Percentiles rank a stretch among this genome's conserved stretches.
These are phyloP conservation scores for Anisogramma anomala DNA, from an alignment of 2,329 filamentous ascomycete species.

Conservation along the genomic window DNA sequence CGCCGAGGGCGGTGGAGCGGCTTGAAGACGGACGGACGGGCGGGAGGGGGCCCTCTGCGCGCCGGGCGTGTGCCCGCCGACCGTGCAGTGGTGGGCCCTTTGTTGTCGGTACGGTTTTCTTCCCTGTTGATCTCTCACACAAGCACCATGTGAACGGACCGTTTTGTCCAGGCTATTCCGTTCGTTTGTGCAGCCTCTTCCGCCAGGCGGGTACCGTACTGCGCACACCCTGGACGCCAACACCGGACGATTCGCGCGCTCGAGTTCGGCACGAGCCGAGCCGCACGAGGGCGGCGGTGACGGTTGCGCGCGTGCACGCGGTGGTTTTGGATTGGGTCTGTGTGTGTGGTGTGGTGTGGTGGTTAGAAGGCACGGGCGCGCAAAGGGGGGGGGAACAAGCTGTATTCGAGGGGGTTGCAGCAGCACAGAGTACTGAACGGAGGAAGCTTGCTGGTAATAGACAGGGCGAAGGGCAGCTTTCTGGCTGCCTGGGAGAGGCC, in stretches of 20 bases:
- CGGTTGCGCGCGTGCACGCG: conserved; percentile 45
- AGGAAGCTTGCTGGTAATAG: conserved; percentile 39
- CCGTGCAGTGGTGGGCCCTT: too few species aligned
- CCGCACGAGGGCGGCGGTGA: conserved; percentile 37
- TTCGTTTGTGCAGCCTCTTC: too few species aligned
- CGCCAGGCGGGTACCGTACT: too few species aligned
- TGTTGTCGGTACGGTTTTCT: too few species aligned
- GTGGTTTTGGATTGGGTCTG: conserved; percentile 19
- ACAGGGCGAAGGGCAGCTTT: conserved; percentile 30
- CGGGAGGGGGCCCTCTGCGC: too few species aligned
- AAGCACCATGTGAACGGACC: too few species aligned
- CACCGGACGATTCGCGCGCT: conserved; percentile 1
- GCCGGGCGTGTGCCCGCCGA: not conserved
- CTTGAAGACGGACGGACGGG: not conserved
- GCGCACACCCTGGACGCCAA: conserved; percentile 2
- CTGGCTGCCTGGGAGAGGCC: conserved; percentile 35
- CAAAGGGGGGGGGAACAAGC: too few species aligned
- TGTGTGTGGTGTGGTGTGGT: not conserved
- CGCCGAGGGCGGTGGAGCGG: not conserved
- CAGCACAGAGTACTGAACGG: conserved; percentile 32
- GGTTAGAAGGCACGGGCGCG: too few species aligned
- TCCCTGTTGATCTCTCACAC: too few species aligned
- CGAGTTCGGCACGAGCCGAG: conserved; percentile 22
- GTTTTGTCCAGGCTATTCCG: too few species aligned
- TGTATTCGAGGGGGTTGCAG: too few species aligned